Evolutionary conservation across 1,284 basidiomycete genomes (phyloP).

Genomic region (Cutaneotrichosporon sp.): DNA sequence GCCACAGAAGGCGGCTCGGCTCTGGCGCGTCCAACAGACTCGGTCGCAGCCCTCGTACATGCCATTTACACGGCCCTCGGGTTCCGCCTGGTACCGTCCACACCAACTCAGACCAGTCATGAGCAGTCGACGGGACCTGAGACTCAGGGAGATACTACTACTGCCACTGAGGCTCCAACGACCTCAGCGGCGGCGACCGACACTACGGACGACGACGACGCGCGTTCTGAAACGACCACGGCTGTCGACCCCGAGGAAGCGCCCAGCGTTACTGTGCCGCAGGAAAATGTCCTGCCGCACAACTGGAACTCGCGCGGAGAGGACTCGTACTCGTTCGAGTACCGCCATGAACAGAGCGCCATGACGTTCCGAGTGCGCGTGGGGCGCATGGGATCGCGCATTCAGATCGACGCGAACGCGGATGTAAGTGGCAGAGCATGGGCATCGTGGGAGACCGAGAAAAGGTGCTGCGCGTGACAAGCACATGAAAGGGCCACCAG

Average conservation of each 20-base stretch:
- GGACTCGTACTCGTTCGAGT: slow-evolving; percentile 46
- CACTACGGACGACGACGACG: slow-evolving; percentile 19
- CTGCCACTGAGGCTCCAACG: not conserved
- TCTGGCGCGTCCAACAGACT: slow-evolving; percentile 40
- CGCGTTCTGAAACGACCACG: slow-evolving; percentile 38
- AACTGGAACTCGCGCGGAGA: slow-evolving; percentile 42
- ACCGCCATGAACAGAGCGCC: slow-evolving; percentile 47
- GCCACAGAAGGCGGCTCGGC: slow-evolving; percentile 21
- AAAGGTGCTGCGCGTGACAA: not conserved
- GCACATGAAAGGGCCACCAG: not conserved
- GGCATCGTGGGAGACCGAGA: not conserved
- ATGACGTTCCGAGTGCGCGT: slow-evolving; percentile 48
- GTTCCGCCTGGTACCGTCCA: slow-evolving; percentile 41
- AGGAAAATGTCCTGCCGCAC: slow-evolving; percentile 1
- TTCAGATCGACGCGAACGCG: slow-evolving; percentile 48
- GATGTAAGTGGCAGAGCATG: slow-evolving; percentile 40
- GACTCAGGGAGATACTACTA: slow-evolving; percentile 1
- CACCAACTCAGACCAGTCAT: not conserved
- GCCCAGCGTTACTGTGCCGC: not conserved
- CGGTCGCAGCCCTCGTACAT: slow-evolving; percentile 47
- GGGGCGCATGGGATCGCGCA: slow-evolving; percentile 46
- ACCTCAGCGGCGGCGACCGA: not conserved
- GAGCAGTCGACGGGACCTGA: not conserved
- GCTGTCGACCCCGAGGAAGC: slow-evolving; percentile 38
- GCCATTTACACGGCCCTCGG: slow-evolving; percentile 46